Base-by-base conservation (phyloP, 1,139 yeast species). In the Williopsis jadinii region DNA sequence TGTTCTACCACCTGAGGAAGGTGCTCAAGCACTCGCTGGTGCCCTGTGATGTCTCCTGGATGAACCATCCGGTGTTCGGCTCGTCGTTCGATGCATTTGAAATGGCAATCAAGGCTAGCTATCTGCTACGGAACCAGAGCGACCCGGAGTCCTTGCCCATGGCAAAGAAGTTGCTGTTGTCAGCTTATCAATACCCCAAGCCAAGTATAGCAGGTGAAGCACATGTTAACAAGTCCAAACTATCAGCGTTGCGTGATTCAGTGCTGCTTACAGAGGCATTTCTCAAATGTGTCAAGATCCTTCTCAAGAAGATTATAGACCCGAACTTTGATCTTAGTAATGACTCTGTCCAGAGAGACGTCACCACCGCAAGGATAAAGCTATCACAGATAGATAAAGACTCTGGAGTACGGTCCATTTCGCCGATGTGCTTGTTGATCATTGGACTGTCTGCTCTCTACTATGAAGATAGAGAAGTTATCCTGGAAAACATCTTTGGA, bases 71-170 rank as follows among this genome's bases (percentile, higher is more conserved):
- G 1, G 55, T 66, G 2, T 51, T 59, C 36, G 69, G 68, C 2
- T 62, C 68, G 11, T 53, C 62, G 5, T 49, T 61, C 9, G 62
- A 59, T 30, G 60, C 64, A 34, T 64, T 62, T 48, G 75, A 70
- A 42, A 53, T 65, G 13, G 52, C 62, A 8, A 63, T 68, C 29
- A 71, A 71, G 46, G 56, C 67, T 3, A 55, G 67, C 0, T 70
- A 70, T 65, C 45, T 70, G 27, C 45, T 65, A 26, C 51, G 70
- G 31, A 51, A 59, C 9, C 32, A 53, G 39, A 42, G 53, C 5
- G 48, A 49, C 31, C 44, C 42, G 11, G n/a, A 14, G 14, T 41
- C 47, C 9, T n/a, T 38, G 8, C 26, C 24, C 2, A 36, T 39
- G 8, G 55, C 55, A 2, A 33, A 41, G 9, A 41, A 35, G 12